Base-by-base conservation (phyloP, 2,329 filamentous ascomycete genomes). In the Cytospora mali region DNA sequence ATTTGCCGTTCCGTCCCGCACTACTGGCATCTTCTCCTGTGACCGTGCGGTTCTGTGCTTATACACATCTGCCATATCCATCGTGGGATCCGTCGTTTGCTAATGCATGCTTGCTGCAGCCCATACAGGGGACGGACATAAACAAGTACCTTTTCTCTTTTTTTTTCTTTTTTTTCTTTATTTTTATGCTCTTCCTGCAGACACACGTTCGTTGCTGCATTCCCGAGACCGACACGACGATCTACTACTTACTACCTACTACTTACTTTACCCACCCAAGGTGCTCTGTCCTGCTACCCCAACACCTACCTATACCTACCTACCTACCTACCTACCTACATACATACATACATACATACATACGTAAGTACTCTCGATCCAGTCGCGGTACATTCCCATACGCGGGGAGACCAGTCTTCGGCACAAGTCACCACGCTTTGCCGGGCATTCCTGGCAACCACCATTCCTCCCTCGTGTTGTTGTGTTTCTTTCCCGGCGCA, bases 401-500 rank as follows among this genome's bases (percentile, higher is more conserved):
- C 11, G 39, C 50, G 13, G 39, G 14, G 21, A 23, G 48, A 21
- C 48, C 27, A 6, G 28, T 35, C 51, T 42, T 21, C 23, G n/a
- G 11, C 2, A n/a, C 35, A 60, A 14, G 58, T 60, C 58, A 60
- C 58, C 31, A 23, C 53, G 46, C 58, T 54, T 48, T 10, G 28
- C 27, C 31, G n/a, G 48, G 35, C 64, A 65, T 65, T 65, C 64
- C 64, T 63, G 21, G 35, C 29, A 16, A 33, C 49, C 4, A 60
- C 29, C 64, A 65, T 65, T 65, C 61, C 64, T 63, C 56, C 54
- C 61, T 62, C 57, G 61, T 65, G 64, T 65, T 62, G 55, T 63
- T 65, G 56, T 65, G 53, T 58, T 42, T 48, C 13, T 62, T 53
- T 14, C 27, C 18, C 29, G 31, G 50, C 11, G 23, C 33, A 51